Base-by-base conservation (phyloP, 208 protist species). In the Acanthamoeba lenticulata region DNA sequence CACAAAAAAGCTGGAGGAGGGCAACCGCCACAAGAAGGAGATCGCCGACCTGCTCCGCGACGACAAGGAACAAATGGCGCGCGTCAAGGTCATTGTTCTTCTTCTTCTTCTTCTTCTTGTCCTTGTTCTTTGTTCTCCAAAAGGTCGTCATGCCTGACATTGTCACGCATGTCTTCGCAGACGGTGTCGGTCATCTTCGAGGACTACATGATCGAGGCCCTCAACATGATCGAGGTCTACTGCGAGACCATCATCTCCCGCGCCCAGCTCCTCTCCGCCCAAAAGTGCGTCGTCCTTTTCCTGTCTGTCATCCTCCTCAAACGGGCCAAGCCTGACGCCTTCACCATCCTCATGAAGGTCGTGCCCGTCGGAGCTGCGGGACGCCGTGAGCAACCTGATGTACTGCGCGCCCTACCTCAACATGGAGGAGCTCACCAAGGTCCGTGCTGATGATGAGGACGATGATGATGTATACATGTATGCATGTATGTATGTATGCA, bases 401-500 rank as follows among this genome's bases (percentile, higher is more conserved):
- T 91, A 91, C 85, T 91, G 85, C 52, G 85, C 85, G 29, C 85
- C 85, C 11, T 91, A 91, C n/a, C 52, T 91, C 13, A 49, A 13
- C 57, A 91, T 91, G 49, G 85, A 91, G 21, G 85, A 91, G 19
- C 85, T 91, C 36, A 44, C 49, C 38, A 91, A 91, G 52, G 85
- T 91, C 40, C 3, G 40, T 27, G 36, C 11, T 85, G 17, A 52
- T 52, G 47, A 19, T 5, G 47, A 19, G 47, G 17, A 21, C 15
- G 2, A 24, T 57, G 15, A 3, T 57, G 2, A 57, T 21, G 2
- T 4, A 79, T 34, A 15, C 19, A 57, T 57, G 13, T 57, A 24
- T 57, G 13, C 13, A 69, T 69, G 1, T 2, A 86, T 60, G 5
- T 13, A 86, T 57, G 2, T 27, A 86, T 86, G 47, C 11, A 40